Conservation (phyloP, 2,329 filamentous ascomycete genomes). For the Zelopaecilomyces penicillatus region DNA sequence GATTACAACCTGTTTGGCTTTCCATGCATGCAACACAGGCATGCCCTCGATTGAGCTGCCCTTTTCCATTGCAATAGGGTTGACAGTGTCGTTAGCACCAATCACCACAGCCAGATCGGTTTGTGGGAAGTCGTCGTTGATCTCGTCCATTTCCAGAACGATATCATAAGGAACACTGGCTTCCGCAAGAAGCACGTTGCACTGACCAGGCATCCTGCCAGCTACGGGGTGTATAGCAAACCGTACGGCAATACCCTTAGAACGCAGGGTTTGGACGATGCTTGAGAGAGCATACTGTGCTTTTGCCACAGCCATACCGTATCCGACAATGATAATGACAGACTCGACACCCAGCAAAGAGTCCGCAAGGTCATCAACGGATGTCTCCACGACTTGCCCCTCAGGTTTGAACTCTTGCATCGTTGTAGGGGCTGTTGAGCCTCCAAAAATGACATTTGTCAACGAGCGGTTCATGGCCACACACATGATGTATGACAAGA, state of each 20-base stretch:
- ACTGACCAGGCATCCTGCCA: constrained; percentile 87
- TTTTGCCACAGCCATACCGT: constrained; percentile 91
- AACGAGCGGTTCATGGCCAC: constrained; percentile 86
- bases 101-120: constrained; percentile 85
- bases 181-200: constrained; percentile 83
- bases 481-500: constrained; percentile 80
- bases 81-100: constrained; percentile 87
- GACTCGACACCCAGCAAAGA: constrained; percentile 67
- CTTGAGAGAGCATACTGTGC: constrained; percentile 85
- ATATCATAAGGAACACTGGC: constrained; percentile 86
- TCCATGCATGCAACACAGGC: constrained; percentile 88
- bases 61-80: constrained; percentile 78
- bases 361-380: constrained; percentile 72
- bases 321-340: constrained; percentile 85
- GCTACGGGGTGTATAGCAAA: constrained; percentile 89
- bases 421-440: constrained; percentile 48
- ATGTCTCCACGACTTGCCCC: constrained; percentile 69
- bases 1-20: constrained; percentile 85
- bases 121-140: constrained; percentile 83
- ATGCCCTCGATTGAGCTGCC: constrained; percentile 83
- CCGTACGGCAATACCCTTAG: constrained; percentile 69
- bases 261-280: constrained; percentile 65
- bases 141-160: constrained; percentile 91
- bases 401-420: constrained; percentile 64
- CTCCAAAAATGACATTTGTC: constrained; percentile 84